phyloP scores from a whole-genome alignment of 2,329 filamentous ascomycete species.

The Pseudogymnoascus sp. region DNA sequence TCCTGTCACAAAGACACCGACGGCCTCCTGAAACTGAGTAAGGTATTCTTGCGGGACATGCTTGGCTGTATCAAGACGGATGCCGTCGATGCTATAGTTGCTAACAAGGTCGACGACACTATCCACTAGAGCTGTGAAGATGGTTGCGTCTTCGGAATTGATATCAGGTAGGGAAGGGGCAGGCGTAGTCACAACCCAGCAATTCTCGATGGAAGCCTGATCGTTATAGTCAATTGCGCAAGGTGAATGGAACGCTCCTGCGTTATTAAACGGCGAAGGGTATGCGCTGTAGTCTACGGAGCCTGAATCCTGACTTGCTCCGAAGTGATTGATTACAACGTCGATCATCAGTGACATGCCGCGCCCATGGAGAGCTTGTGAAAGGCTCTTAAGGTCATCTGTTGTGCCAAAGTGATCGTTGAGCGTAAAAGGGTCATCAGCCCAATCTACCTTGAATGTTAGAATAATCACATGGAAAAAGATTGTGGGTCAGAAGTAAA shows the following conservation, averaged over 20 bases:
- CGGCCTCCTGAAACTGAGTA: conserved; percentile 41
- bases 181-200: conserved; percentile 38
- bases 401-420: conserved; percentile 40
- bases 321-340: conserved; percentile 38
- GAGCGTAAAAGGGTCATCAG: conserved; percentile 35
- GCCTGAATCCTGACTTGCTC: not conserved
- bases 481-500: not conserved
- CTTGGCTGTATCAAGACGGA: conserved; percentile 42
- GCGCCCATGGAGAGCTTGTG: conserved; percentile 34
- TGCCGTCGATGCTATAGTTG: conserved; percentile 39
- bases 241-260: conserved; percentile 11
- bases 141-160: conserved; percentile 33
- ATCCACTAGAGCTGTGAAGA: conserved; percentile 31
- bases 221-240: conserved; percentile 25
- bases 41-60: conserved; percentile 45
- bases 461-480: not conserved
- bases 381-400: conserved; percentile 38
- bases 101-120: conserved; percentile 35
- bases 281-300: conserved; percentile 29
- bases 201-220: conserved; percentile 31
- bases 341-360: conserved; percentile 44
- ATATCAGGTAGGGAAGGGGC: conserved; percentile 35
- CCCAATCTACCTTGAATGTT: conserved; percentile 27
- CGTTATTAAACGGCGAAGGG: conserved; percentile 25
- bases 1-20: conserved; percentile 51